phyloP scores from a whole-genome alignment of 352 stramenopile genomes.

The Globisporangium radiosum region DNA sequence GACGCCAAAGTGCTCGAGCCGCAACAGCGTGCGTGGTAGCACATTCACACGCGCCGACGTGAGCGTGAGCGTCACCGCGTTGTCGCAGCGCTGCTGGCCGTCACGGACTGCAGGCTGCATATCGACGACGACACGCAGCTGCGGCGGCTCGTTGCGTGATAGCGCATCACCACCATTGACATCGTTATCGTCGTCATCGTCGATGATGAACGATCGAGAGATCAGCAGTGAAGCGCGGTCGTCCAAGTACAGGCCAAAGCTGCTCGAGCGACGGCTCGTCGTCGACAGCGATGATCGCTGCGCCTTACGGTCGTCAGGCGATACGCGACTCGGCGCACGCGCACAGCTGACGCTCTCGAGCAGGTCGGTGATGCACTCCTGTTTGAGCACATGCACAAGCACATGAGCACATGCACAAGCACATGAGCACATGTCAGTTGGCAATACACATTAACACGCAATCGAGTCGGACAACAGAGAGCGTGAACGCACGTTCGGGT shows the following conservation, averaged over 20 bases:
- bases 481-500: conserved; percentile 23
- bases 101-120: neutral
- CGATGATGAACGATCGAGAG: neutral
- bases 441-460: neutral
- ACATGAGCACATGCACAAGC: neutral
- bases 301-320: neutral
- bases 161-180: too few species aligned
- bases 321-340: neutral
- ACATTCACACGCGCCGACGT: conserved; percentile 44
- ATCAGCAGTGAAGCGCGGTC: neutral
- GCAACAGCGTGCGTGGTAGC: conserved; percentile 40
- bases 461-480: neutral
- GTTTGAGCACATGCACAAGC: neutral
- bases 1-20: conserved; percentile 49
- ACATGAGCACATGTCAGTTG: too few species aligned
- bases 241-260: conserved; percentile 8
- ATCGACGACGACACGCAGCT: conserved; percentile 6
- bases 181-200: neutral
- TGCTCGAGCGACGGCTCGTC: neutral
- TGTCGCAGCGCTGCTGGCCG: neutral
- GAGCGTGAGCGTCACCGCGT: conserved; percentile 13
- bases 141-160: neutral
- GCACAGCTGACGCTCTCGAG: conserved; percentile 4
- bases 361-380: conserved; percentile 16
- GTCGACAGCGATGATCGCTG: conserved; percentile 2